Percentiles rank a stretch among this genome's conserved stretches.
Evolutionary conservation across 1,139 yeast genomes (phyloP).

Genomic region (Geotrichum reessii): DNA sequence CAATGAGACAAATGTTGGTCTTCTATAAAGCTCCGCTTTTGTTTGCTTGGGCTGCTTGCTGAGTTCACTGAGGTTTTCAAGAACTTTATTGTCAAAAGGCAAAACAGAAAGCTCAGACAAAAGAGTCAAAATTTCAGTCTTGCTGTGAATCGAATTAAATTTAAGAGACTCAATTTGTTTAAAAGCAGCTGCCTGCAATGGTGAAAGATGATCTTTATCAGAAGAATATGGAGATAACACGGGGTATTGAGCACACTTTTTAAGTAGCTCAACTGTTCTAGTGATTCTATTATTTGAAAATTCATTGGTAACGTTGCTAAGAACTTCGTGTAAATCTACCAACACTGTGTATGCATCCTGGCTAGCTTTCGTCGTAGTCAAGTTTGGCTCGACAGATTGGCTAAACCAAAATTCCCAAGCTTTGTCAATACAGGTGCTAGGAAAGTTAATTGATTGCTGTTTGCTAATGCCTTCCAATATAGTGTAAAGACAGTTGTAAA

Average conservation of each 20-base stretch:
- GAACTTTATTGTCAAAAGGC: constrained; percentile 28
- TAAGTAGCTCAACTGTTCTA: constrained; percentile 23
- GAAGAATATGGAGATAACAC: constrained; percentile 32
- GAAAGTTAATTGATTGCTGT: constrained; percentile 25
- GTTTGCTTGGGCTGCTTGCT: background rate
- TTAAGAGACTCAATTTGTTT: constrained; percentile 26
- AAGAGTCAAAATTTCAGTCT: constrained; percentile 20
- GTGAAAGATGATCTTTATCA: constrained; percentile 33
- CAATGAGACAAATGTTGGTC: constrained; percentile 62
- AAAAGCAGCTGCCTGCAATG: constrained; percentile 32
- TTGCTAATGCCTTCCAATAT: constrained; percentile 39
- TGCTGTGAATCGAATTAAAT: constrained; percentile 15
- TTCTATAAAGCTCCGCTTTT: constrained; percentile 6
- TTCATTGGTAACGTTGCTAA: constrained; percentile 20
- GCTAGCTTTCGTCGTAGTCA: constrained; percentile 20
- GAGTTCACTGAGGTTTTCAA: constrained; percentile 30
- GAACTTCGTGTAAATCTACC: constrained; percentile 28
- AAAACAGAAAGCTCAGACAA: constrained; percentile 25
- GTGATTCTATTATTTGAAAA: constrained; percentile 21
- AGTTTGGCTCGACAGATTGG: constrained; percentile 39
- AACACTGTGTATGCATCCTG: constrained; percentile 31
- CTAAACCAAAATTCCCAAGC: constrained; percentile 61
- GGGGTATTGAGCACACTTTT: constrained; percentile 27
- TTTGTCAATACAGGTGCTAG: constrained; percentile 39
- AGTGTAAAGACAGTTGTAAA: constrained; percentile 49